Base-by-base conservation (phyloP, 139 green algal species). In the Trebouxia sp. region DNA sequence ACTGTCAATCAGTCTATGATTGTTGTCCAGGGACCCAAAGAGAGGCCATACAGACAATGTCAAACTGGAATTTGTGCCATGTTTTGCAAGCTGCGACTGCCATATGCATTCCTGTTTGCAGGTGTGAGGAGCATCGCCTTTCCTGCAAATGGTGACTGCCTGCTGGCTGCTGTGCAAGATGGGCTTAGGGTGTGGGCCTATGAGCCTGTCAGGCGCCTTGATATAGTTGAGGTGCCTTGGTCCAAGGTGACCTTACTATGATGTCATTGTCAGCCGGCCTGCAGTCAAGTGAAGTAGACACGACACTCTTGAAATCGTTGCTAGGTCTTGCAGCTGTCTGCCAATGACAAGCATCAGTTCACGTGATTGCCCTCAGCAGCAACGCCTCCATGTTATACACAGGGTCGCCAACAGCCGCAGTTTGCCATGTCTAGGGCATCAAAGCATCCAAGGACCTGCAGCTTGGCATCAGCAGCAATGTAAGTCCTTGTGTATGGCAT, bases 171-270 rank as follows among this genome's bases (percentile, higher is more conserved):
- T 9, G 55, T 90, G 45, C 79, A 86, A 83, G 89, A 94, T 48
- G 84, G 86, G 0, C 79, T 92, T 53, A 80, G 88, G 28, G 89
- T 94, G 38, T 95, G 90, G 89, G 58, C 76, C 1, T 94, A 85
- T 84, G 93, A 97, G 84, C 91, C 92, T 17, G 53, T 84, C 70
- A 50, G 80, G 53, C 81, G 85, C 53, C 82, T 87, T n/a, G 91
- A 96, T 79, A 86, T 75, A 15, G 87, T 96, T 41, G 86, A 93
- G 42, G 65, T 94, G 30, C 81, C 85, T 3, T 97, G 92, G 93
- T 80, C 65, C 56, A 89, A 88, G 83, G 78, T 92, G 9, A 58
- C 17, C 14, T 14, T 58, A 14, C 48, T n/a, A 58, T 58, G 15
- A 14, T 17, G 17, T 17, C 17, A 17, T n/a, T 58, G 48, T 58